A percentile compares a stretch with the other conserved stretches of the same genome.
Conservation (phyloP, 768 basidiomycete genomes). For the Lactarius tabidus region DNA sequence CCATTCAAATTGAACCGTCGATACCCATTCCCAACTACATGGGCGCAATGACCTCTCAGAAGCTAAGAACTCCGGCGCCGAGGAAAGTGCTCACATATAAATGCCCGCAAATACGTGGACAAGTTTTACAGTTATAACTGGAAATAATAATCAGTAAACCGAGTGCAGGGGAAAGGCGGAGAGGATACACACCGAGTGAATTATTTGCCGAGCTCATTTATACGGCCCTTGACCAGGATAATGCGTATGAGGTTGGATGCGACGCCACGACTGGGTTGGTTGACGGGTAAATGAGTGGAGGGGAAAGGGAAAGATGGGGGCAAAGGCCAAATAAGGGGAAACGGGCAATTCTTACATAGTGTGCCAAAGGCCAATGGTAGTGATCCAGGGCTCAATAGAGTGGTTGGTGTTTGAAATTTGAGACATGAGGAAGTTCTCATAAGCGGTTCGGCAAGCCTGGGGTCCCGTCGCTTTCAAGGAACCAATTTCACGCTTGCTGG, state of each 20-base stretch:
- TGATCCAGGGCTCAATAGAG: neutral
- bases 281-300: neutral
- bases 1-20: slow-evolving; percentile 7
- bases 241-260: neutral
- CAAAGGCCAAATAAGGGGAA: too few species aligned
- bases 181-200: neutral
- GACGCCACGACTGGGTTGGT: neutral
- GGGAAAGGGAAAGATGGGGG: neutral
- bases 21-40: slow-evolving; percentile 10
- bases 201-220: neutral
- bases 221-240: neutral
- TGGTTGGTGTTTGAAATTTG: neutral
- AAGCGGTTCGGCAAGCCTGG: neutral
- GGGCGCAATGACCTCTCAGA: neutral
- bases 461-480: neutral
- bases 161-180: neutral
- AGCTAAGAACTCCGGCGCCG: neutral
- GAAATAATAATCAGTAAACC: neutral
- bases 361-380: neutral
- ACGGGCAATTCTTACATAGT: neutral
- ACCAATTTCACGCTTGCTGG: neutral
- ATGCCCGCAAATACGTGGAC: slow-evolving; percentile 14
- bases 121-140: slow-evolving; percentile 15
- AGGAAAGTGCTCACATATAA: slow-evolving; percentile 3
- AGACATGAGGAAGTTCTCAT: neutral